phyloP scores from a whole-genome alignment of 2,329 filamentous ascomycete species.

The Paecilomyces sp. region DNA sequence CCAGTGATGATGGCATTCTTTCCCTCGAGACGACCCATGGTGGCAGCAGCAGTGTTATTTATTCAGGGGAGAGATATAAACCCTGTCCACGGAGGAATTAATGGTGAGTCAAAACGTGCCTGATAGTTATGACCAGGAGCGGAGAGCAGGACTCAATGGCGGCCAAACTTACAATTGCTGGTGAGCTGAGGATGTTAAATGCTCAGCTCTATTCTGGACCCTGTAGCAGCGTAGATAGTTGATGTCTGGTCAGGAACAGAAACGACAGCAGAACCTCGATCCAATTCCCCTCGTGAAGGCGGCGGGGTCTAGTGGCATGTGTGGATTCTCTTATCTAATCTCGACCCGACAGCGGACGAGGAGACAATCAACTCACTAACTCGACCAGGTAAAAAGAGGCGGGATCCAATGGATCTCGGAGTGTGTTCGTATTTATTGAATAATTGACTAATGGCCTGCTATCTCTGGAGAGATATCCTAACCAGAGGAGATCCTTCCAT shows the following conservation, averaged over 20 bases:
- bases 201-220: not conserved
- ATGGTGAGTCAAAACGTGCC: not conserved
- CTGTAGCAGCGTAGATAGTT: not conserved
- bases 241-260: not conserved
- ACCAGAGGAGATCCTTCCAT: too few species aligned
- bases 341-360: not conserved
- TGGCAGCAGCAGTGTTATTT: constrained; percentile 4
- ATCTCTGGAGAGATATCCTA: too few species aligned
- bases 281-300: not conserved
- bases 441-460: too few species aligned
- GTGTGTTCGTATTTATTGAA: not conserved
- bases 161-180: not conserved
- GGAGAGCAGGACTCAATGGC: not conserved
- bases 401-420: not conserved
- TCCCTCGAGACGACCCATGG: constrained; percentile 47
- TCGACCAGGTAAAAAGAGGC: not conserved
- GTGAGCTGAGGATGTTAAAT: not conserved
- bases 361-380: not conserved
- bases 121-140: not conserved
- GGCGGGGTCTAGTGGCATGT: not conserved
- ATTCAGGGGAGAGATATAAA: not conserved
- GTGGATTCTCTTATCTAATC: constrained; percentile 9
- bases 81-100: not conserved
- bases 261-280: not conserved
- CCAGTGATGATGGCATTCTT: constrained; percentile 75